phyloP scores from a whole-genome alignment of 371 early-diverging fungal genomes.

The Sporodiniella umbellata region DNA sequence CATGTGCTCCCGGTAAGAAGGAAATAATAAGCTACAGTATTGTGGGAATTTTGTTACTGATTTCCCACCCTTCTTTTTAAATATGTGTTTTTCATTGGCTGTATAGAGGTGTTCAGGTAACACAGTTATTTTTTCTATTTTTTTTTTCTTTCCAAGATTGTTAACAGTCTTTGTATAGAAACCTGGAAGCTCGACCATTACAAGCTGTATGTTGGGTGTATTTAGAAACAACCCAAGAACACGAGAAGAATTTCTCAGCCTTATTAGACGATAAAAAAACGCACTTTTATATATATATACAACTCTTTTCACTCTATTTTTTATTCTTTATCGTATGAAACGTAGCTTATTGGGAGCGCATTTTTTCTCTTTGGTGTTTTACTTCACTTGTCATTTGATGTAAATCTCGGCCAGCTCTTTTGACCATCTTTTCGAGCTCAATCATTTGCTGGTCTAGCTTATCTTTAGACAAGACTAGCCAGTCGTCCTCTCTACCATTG shows the following conservation, averaged over 20 bases:
- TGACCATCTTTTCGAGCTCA: constrained; percentile 37
- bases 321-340: not conserved
- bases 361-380: not conserved
- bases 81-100: constrained; percentile 3
- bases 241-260: constrained; percentile 91
- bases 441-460: constrained; percentile 18
- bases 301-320: not conserved
- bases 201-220: constrained; percentile 93
- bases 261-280: constrained; percentile 50
- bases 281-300: too few species aligned
- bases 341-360: not conserved
- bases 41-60: constrained; percentile 7
- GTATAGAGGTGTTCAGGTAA: constrained; percentile 50
- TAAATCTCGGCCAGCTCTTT: constrained; percentile 33
- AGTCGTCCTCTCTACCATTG: not conserved
- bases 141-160: not conserved
- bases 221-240: constrained; percentile 93
- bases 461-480: not conserved
- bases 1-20: constrained; percentile 39
- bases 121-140: not conserved
- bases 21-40: not conserved
- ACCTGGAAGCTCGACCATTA: constrained; percentile 91
- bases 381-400: constrained; percentile 26
- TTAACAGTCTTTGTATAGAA: constrained; percentile 60
- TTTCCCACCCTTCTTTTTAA: constrained; percentile 19